Conservation (phyloP, 306 rosid species). For the Hylodesmum podocarpum region DNA sequence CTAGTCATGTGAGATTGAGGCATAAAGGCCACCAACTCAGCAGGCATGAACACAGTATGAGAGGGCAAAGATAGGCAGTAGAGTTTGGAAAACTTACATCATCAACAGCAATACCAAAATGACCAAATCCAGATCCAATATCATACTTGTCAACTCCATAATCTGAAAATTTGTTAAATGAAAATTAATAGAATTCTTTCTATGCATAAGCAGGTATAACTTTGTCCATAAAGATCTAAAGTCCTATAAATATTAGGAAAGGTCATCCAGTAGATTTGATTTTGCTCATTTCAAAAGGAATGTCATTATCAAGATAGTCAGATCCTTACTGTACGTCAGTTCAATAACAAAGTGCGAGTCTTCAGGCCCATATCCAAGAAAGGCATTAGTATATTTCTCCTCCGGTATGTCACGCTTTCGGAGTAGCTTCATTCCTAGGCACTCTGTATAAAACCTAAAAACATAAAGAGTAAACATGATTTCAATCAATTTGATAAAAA, state of each 20-base stretch:
- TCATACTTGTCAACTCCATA: constrained; percentile 93
- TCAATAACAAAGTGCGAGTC: constrained; percentile 96
- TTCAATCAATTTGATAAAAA: not conserved
- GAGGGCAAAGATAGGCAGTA: constrained; percentile 8
- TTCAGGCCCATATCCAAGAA: constrained; percentile 97
- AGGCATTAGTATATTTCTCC: constrained; percentile 92
- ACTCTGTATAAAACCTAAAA: constrained; percentile 93
- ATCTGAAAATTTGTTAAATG: constrained; percentile 57
- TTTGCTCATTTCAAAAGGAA: constrained; percentile 17
- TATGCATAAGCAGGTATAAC: constrained; percentile 13
- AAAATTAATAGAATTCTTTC: constrained; percentile 24
- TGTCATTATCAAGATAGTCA: not conserved
- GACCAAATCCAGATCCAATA: constrained; percentile 90
- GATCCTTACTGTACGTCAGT: constrained; percentile 84
- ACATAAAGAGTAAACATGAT: constrained; percentile 27
- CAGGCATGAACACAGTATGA: constrained; percentile 8
- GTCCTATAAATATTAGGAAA: not conserved
- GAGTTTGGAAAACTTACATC: constrained; percentile 64
- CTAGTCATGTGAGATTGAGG: constrained; percentile 21
- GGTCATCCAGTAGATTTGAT: not conserved
- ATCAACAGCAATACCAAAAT: constrained; percentile 93
- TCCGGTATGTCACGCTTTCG: constrained; percentile 97
- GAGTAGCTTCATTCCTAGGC: constrained; percentile 95
- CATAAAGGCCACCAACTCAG: not conserved
- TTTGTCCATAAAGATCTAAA: constrained; percentile 17